Base-by-base conservation (phyloP, 2,329 filamentous ascomycete genomes). In the Colletotrichum australisinense region DNA sequence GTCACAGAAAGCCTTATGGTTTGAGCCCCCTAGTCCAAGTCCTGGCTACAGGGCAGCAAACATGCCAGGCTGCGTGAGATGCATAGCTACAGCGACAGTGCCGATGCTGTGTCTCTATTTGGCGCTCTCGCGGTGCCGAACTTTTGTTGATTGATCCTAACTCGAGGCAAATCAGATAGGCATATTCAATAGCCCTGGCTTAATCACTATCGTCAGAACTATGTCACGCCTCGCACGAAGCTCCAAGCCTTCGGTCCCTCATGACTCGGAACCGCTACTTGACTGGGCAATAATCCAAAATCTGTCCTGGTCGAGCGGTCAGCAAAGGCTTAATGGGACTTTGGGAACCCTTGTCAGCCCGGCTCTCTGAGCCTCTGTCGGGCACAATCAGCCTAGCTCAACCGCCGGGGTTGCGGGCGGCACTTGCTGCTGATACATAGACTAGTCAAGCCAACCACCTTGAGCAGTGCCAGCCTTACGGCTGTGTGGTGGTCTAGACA, bases 201-300 rank as follows among this genome's bases (percentile, higher is more conserved):
- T 38, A 24, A 52, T 70, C 70, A 70, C 19, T 35, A 12, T 35
- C 32, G 32, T 70, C 60, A 70, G 67, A 69, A 53, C 24, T 56
- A 42, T 35, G 28, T 30, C 6, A n/a, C 49, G 42, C 42, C n/a
- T 38, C 62, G 16, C 24, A n/a, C 60, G 35, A 12, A 56, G 12
- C 12, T 28, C 12, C 3, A 22, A 56, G n/a, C 11, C 42, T 55
- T 68, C 19, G 28, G 28, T 35, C 63, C 5, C 38, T 65, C 7
- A 56, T 16, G 12, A 56, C 22, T 32, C 26, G 8, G 14, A 28
- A 32, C 4, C 8, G 42, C 42, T 6, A 16, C 6, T 7, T 1
- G 4, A 63, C 7, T 26, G 12, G 6, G 7, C 11, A 12, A 8
- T 7, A 19, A 35, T 30, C 30, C 46, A 14, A 12, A 19, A 30